Conservation (phyloP, 148 eudicot species). For the Drosera capensis region DNA sequence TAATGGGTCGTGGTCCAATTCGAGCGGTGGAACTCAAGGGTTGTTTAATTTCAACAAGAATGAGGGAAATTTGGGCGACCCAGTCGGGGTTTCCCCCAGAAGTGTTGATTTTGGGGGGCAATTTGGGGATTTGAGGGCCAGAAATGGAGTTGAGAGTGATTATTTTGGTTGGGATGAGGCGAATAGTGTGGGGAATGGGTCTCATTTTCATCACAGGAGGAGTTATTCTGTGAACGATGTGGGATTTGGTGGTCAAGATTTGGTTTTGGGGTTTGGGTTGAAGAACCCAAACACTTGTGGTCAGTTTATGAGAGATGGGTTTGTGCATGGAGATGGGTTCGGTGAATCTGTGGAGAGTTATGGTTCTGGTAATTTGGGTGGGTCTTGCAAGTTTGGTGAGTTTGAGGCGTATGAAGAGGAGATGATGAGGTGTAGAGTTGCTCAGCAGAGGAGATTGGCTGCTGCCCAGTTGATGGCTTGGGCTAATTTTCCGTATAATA, state of each 20-base stretch:
- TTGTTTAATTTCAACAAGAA: conserved; percentile 10
- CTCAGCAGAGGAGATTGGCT: conserved; percentile 48
- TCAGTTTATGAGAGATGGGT: conserved; percentile 56
- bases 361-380: conserved; percentile 17
- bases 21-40: conserved; percentile 10
- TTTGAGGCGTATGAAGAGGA: conserved; percentile 38
- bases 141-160: conserved; percentile 38
- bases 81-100: conserved; percentile 8
- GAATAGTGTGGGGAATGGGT: conserved; percentile 5
- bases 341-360: conserved; percentile 12
- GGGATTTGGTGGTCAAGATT: conserved; percentile 35
- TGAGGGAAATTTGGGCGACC: conserved; percentile 15
- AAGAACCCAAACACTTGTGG: conserved; percentile 70
- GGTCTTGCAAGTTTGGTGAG: conserved; percentile 32
- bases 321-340: conserved; percentile 32
- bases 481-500: conserved; percentile 28
- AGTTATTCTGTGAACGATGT: conserved; percentile 63
- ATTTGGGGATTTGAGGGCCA: conserved; percentile 21
- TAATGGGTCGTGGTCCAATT: conserved; percentile 26
- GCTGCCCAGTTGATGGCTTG: conserved; percentile 47
- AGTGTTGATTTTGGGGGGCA: conserved; percentile 21
- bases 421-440: conserved; percentile 39
- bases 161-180: conserved; percentile 17
- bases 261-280: conserved; percentile 32
- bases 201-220: conserved; percentile 32